Percentiles rank a stretch among this genome's conserved stretches.
Conservation (phyloP, 306 rosid genomes). For the Erythrophleum fordii region DNA sequence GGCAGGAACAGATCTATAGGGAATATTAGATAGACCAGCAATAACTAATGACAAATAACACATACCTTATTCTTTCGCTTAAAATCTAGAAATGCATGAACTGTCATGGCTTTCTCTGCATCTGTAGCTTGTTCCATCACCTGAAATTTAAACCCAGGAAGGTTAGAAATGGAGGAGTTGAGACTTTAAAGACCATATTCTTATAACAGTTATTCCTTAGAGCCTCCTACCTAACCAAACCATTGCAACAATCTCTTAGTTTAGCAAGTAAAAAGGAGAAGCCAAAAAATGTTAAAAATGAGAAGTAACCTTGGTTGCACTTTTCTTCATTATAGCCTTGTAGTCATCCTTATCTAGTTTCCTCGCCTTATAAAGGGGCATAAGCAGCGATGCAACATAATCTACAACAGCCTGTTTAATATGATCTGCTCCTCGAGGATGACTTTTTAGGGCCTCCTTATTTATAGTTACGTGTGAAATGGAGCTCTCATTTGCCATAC, state of each 20-base stretch:
- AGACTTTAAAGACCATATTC: slow-evolving; percentile 21
- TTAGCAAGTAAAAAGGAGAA: neutral
- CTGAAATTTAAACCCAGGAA: slow-evolving; percentile 52
- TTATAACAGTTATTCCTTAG: slow-evolving; percentile 17
- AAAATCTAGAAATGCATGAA: slow-evolving; percentile 84
- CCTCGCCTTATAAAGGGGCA: slow-evolving; percentile 98
- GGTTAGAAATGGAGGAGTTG: slow-evolving; percentile 33
- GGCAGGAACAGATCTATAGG: neutral
- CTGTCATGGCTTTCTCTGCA: slow-evolving; percentile 84
- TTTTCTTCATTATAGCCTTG: slow-evolving; percentile 99
- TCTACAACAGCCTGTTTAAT: slow-evolving; percentile 98
- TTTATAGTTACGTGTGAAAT: slow-evolving; percentile 90
- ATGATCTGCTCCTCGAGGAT: slow-evolving; percentile 84
- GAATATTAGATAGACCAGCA: slow-evolving; percentile 15
- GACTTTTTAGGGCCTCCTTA: slow-evolving; percentile 68
- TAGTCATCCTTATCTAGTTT: slow-evolving; percentile 93
- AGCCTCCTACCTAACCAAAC: slow-evolving; percentile 1
- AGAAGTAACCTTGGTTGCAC: slow-evolving; percentile 85
- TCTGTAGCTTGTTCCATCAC: slow-evolving; percentile 95
- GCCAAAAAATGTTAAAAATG: too few species aligned
- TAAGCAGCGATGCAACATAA: slow-evolving; percentile 93
- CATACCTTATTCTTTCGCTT: slow-evolving; percentile 91
- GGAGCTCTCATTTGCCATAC: slow-evolving; percentile 83
- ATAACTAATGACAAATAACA: slow-evolving; percentile 13
- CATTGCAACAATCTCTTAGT: neutral